Evolutionary conservation across 2,329 filamentous ascomycete species (phyloP).

Genomic region (Xylariaceae sp.): DNA sequence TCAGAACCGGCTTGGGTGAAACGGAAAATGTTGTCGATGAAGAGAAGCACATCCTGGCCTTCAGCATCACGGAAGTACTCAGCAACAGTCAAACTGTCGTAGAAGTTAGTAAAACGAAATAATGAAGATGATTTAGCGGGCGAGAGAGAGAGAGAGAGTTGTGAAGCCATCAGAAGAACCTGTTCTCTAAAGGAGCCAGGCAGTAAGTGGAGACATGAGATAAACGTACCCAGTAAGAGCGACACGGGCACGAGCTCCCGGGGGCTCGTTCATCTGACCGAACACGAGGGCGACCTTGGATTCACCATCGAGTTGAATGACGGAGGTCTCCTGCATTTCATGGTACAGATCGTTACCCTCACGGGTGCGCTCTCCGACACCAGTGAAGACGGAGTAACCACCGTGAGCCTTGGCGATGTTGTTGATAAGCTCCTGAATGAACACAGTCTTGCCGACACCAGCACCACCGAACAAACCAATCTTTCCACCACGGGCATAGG

Average conservation of each 20-base stretch:
- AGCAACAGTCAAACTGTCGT: constrained; percentile 53
- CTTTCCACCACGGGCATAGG: constrained; percentile 99
- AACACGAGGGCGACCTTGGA: constrained; percentile 99
- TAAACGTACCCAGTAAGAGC: constrained; percentile 72
- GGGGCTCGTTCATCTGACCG: constrained; percentile 99
- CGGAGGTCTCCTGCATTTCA: constrained; percentile 99
- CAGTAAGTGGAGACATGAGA: too few species aligned
- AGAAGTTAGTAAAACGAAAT: background rate
- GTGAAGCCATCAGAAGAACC: too few species aligned
- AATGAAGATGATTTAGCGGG: constrained; percentile 59
- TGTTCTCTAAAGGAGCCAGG: too few species aligned
- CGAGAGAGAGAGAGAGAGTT: too few species aligned
- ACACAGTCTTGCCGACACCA: constrained; percentile 99
- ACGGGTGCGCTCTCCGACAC: constrained; percentile 99
- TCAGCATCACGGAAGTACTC: constrained; percentile 82
- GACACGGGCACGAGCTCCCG: constrained; percentile 98
- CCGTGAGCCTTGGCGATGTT: constrained; percentile 99
- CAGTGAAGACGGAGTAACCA: constrained; percentile 99
- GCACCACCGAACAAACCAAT: constrained; percentile 99
- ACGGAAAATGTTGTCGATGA: constrained; percentile 99
- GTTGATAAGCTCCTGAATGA: constrained; percentile 99
- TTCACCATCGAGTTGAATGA: constrained; percentile 98
- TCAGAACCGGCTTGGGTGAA: constrained; percentile 99
- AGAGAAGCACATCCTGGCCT: constrained; percentile 95
- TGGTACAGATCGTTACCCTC: constrained; percentile 99